Conservation (phyloP, 768 basidiomycete genomes). For the Candolleomyces efflorescens region DNA sequence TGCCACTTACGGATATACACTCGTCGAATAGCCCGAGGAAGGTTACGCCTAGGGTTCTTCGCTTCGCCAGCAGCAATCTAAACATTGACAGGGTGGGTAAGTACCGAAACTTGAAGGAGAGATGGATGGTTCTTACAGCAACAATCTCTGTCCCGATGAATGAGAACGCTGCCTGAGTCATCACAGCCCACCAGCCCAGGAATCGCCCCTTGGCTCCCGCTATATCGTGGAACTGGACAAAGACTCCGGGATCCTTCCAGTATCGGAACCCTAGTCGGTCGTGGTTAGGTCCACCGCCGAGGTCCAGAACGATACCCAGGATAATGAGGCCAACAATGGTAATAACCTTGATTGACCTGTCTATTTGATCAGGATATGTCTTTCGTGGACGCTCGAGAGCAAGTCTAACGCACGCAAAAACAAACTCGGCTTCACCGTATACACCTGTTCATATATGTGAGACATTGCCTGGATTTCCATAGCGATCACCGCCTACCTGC, state of each 20-base stretch:
- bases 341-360: constrained; percentile 81
- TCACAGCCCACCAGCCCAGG: constrained; percentile 49
- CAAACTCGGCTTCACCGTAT: constrained; percentile 84
- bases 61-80: constrained; percentile 89
- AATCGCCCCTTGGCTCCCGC: constrained; percentile 72
- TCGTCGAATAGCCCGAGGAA: constrained; percentile 61
- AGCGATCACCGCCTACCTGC: constrained; percentile 37
- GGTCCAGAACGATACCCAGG: constrained; percentile 72
- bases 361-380: constrained; percentile 4
- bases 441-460: constrained; percentile 34
- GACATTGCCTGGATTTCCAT: no score
- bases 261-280: constrained; percentile 72
- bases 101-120: not conserved
- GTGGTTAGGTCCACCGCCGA: constrained; percentile 81
- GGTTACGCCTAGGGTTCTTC: constrained; percentile 73
- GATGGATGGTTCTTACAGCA: constrained; percentile 41
- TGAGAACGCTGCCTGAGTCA: constrained; percentile 90
- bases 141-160: constrained; percentile 94
- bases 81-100: constrained; percentile 10
- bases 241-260: constrained; percentile 89
- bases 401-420: constrained; percentile 59
- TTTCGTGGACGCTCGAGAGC: not conserved
- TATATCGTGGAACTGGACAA: constrained; percentile 67
- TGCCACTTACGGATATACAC: constrained; percentile 59
- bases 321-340: constrained; percentile 72